These are phyloP conservation scores for Psophocarpus tetragonolobus DNA, from an alignment of 306 rosid species.

Conservation along the genomic window DNA sequence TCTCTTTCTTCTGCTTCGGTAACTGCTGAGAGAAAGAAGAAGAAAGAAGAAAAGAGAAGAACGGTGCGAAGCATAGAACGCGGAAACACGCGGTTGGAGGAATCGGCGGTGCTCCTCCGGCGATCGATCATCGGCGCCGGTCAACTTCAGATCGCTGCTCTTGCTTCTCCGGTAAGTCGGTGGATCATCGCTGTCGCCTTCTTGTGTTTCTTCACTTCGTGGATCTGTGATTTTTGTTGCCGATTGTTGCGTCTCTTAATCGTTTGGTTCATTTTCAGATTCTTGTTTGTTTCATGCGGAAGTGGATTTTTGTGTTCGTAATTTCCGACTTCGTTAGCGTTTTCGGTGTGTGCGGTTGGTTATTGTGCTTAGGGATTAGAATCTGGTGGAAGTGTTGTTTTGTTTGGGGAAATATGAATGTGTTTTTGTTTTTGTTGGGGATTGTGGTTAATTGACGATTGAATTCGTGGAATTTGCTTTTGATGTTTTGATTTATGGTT, in stretches of 20 bases:
- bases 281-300: slow-evolving; percentile 10
- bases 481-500: background rate
- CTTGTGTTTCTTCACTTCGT: background rate
- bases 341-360: background rate
- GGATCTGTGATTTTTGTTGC: slow-evolving; percentile 36
- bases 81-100: background rate
- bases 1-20: slow-evolving; percentile 12
- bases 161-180: slow-evolving; percentile 40
- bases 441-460: slow-evolving; percentile 14
- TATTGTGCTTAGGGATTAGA: background rate
- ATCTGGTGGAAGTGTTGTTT: slow-evolving; percentile 21
- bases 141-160: slow-evolving; percentile 39
- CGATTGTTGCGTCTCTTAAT: slow-evolving; percentile 8
- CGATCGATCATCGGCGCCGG: slow-evolving; percentile 37
- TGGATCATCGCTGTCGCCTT: slow-evolving; percentile 10
- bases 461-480: slow-evolving; percentile 13
- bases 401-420: background rate
- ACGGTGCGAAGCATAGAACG: slow-evolving; percentile 19
- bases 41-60: background rate
- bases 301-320: slow-evolving; percentile 9
- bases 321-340: background rate
- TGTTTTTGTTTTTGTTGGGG: background rate
- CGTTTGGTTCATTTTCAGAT: slow-evolving; percentile 13
- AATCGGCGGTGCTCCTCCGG: slow-evolving; percentile 22
- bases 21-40: slow-evolving; percentile 17